Percentiles rank a stretch among this genome's conserved stretches.
phyloP scores from a whole-genome alignment of 116 monocot species.

The Posidonia oceanica region DNA sequence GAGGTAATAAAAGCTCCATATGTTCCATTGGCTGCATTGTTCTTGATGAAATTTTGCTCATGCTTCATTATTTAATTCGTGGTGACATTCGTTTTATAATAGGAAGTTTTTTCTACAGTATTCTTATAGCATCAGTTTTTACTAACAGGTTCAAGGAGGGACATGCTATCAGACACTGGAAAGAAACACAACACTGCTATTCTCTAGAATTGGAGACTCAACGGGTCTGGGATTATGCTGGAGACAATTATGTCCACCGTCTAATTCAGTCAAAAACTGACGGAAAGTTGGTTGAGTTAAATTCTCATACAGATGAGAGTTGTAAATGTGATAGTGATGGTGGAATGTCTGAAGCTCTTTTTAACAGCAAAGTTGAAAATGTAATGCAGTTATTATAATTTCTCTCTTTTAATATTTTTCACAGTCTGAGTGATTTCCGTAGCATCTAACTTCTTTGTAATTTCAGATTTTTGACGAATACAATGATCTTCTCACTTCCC shows the following conservation, averaged over 20 bases:
- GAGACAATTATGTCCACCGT: constrained; percentile 92
- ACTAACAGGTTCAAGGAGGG: constrained; percentile 65
- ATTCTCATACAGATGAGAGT: constrained; percentile 34
- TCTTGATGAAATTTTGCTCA: not conserved
- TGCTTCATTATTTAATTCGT: no score
- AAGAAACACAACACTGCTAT: constrained; percentile 94
- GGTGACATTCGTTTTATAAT: not conserved
- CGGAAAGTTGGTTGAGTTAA: constrained; percentile 85
- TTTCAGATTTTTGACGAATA: constrained; percentile 82
- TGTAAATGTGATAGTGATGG: constrained; percentile 45
- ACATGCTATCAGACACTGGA: constrained; percentile 88
- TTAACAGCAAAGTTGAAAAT: constrained; percentile 82
- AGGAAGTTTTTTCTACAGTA: not conserved
- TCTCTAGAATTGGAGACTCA: constrained; percentile 84
- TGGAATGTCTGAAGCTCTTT: constrained; percentile 48
- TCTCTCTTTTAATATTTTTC: not conserved
- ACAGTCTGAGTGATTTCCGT: not conserved
- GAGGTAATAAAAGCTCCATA: constrained; percentile 31
- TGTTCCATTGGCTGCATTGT: not conserved
- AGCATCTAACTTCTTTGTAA: not conserved
- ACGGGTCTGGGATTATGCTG: constrained; percentile 93
- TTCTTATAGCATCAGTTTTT: not conserved
- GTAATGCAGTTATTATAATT: constrained; percentile 35
- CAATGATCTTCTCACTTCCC: constrained; percentile 73
- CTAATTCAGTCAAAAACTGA: constrained; percentile 96